A percentile compares a stretch with the other conserved stretches of the same genome.
Evolutionary conservation across 768 basidiomycete species (phyloP).

Genomic region (Tylopilus intermedius): DNA sequence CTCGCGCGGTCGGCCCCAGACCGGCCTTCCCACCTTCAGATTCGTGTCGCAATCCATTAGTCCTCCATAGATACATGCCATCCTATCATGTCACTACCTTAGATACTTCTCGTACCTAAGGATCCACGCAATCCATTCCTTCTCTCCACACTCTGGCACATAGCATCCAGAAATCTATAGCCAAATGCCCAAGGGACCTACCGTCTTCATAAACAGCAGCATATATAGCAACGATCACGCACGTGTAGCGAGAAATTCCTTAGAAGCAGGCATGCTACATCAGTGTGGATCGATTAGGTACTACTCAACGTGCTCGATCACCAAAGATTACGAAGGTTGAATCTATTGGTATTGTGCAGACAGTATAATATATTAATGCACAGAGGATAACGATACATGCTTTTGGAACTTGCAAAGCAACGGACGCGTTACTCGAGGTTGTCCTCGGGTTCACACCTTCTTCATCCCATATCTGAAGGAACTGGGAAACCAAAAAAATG

Average conservation of each 20-base stretch:
- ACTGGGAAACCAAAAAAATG: conserved; percentile 36
- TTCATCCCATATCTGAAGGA: conserved; percentile 76
- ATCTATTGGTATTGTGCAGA: conserved; percentile 5
- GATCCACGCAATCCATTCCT: too few relatives aligned
- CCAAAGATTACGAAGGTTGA: too few relatives aligned
- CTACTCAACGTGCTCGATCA: too few relatives aligned
- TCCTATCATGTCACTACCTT: too few relatives aligned
- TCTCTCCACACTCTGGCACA: too few relatives aligned
- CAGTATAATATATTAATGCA: conserved; percentile 27
- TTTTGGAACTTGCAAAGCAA: background rate
- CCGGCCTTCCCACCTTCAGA: too few relatives aligned
- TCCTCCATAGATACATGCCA: too few relatives aligned
- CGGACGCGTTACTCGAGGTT: conserved; percentile 31
- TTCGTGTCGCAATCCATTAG: too few relatives aligned
- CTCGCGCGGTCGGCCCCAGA: too few relatives aligned
- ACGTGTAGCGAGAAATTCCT: too few relatives aligned
- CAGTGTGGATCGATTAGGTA: too few relatives aligned
- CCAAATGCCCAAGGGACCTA: conserved; percentile 53
- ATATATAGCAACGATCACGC: conserved; percentile 14
- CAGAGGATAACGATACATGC: conserved; percentile 27
- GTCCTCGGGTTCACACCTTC: conserved; percentile 70
- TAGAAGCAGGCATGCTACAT: background rate
- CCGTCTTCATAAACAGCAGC: conserved; percentile 43
- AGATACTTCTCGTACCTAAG: too few relatives aligned
- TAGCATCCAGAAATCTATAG: conserved; percentile 39